Percentiles rank a stretch among this genome's conserved stretches.
Conservation (phyloP, 805 yeast species). For the Candida maesae region DNA sequence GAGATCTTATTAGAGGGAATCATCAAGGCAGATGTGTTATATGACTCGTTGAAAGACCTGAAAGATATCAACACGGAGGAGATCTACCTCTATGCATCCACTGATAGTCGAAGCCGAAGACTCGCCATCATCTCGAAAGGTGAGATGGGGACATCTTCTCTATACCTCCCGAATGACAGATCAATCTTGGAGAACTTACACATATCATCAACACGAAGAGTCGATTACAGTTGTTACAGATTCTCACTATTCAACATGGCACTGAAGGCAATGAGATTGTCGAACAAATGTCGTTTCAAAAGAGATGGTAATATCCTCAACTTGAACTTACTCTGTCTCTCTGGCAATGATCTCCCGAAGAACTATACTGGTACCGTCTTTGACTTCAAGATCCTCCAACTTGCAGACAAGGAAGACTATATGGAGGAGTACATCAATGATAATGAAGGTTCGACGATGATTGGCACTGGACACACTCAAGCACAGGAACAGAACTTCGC, state of each 20-base stretch:
- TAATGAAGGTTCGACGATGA: conserved; percentile 1
- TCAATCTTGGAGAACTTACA: conserved; percentile 58
- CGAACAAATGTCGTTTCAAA: conserved; percentile 51
- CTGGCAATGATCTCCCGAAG: conserved; percentile 28
- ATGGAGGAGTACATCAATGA: conserved; percentile 6
- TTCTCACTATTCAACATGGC: conserved; percentile 46
- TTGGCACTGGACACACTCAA: no score
- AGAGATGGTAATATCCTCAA: conserved; percentile 45
- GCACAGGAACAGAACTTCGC: background rate
- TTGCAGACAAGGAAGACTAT: conserved; percentile 14
- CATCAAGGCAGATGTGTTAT: conserved; percentile 48
- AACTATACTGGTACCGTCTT: conserved; percentile 40
- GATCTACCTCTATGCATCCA: conserved; percentile 43
- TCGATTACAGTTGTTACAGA: conserved; percentile 46
- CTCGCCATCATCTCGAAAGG: conserved; percentile 59
- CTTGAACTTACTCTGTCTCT: conserved; percentile 41
- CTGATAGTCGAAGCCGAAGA: conserved; percentile 25
- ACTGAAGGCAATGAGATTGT: conserved; percentile 43
- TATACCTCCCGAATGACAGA: conserved; percentile 60
- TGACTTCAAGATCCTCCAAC: conserved; percentile 34
- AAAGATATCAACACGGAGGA: conserved; percentile 51
- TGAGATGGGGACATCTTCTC: conserved; percentile 67
- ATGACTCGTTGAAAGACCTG: conserved; percentile 51
- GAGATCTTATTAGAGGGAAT: conserved; percentile 45
- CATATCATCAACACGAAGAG: conserved; percentile 29